A percentile compares a stretch with the other conserved stretches of the same genome.
Evolutionary conservation across 495 filamentous ascomycete species (phyloP).

Genomic region (Rhizodiscina lignyota): DNA sequence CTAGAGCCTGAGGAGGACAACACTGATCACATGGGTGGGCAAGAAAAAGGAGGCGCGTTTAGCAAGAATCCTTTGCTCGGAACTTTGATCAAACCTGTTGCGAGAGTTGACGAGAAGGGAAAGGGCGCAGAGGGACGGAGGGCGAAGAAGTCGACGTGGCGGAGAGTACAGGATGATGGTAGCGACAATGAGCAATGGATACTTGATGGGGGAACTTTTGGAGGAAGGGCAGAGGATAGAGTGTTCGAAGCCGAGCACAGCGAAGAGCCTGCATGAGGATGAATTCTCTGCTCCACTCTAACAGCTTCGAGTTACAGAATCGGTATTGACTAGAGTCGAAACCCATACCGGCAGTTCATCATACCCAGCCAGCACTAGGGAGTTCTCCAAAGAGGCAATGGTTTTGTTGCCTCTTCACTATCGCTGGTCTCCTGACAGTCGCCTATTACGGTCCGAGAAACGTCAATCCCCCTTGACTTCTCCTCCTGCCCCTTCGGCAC

Average conservation of each 20-base stretch:
- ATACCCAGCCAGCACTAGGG: no score
- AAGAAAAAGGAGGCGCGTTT: constrained; percentile 42
- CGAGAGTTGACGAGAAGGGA: constrained; percentile 36
- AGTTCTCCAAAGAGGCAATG: no score
- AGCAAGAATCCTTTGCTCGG: constrained; percentile 73
- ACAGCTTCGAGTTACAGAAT: no score
- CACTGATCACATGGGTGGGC: constrained; percentile 5
- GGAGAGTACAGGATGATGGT: constrained; percentile 79
- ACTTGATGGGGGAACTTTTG: constrained; percentile 65
- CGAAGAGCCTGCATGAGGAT: constrained; percentile 32
- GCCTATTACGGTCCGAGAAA: no score
- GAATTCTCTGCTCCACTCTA: no score
- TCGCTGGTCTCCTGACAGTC: no score
- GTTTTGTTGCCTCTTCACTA: no score
- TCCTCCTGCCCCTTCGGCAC: not conserved
- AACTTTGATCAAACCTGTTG: constrained; percentile 64
- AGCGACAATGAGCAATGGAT: constrained; percentile 90
- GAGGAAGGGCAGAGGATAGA: constrained; percentile 27
- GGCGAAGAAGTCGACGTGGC: constrained; percentile 43
- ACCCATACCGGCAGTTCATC: no score
- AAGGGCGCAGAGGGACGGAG: constrained; percentile 18
- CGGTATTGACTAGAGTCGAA: no score
- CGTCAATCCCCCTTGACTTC: no score
- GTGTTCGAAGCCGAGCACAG: constrained; percentile 25
- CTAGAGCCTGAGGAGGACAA: constrained; percentile 7